Conservation (phyloP, 2,329 filamentous ascomycete species). For the Fusarium sp. region DNA sequence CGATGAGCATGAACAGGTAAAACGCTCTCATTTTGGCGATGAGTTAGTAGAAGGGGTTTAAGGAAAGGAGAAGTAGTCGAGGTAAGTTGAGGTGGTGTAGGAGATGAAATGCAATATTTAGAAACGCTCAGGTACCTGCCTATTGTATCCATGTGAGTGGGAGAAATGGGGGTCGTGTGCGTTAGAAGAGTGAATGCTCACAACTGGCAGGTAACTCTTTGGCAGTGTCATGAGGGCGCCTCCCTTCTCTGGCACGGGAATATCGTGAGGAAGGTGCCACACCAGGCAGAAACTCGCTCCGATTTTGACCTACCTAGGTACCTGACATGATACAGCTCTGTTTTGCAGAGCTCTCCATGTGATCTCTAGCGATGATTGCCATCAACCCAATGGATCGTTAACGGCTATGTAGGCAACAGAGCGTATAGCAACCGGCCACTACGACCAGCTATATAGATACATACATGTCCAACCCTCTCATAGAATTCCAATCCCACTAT, state of each 20-base stretch:
- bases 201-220: neutral
- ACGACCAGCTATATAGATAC: too few relatives aligned
- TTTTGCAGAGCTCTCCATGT: too few relatives aligned
- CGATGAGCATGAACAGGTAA: neutral
- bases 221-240: neutral
- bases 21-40: constrained; percentile 2
- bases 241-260: neutral
- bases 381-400: too few relatives aligned
- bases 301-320: too few relatives aligned
- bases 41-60: neutral
- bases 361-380: too few relatives aligned
- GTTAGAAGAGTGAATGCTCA: neutral
- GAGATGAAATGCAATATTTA: neutral
- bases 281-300: neutral
- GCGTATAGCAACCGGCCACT: too few relatives aligned
- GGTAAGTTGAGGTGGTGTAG: neutral
- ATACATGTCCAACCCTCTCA: too few relatives aligned
- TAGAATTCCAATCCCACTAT: too few relatives aligned
- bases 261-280: constrained; percentile 21
- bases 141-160: too few relatives aligned
- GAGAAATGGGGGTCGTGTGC: neutral
- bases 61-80: neutral
- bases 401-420: too few relatives aligned
- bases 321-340: too few relatives aligned
- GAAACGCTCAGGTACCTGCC: neutral